A percentile compares a stretch with the other conserved stretches of the same genome.
These are phyloP conservation scores for Fusarium newnesense DNA, from an alignment of 2,329 filamentous ascomycete species.

Conservation along the genomic window DNA sequence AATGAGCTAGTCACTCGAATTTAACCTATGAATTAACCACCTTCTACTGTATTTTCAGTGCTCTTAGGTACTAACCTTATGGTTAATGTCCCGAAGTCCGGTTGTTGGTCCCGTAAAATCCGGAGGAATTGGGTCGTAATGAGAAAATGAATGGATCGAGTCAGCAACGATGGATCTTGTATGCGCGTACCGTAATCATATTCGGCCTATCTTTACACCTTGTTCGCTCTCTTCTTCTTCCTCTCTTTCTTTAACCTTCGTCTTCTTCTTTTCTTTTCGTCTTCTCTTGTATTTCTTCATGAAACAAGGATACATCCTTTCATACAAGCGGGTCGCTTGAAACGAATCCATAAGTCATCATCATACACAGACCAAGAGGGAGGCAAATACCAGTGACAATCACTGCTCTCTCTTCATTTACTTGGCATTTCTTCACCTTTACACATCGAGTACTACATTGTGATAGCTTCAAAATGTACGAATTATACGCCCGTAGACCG, in stretches of 20 bases:
- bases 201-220: slow-evolving; percentile 8
- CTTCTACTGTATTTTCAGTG: background rate
- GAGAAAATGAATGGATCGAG: slow-evolving; percentile 1
- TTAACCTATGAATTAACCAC: slow-evolving; percentile 12
- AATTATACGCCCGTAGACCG: slow-evolving; percentile 26
- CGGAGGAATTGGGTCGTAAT: background rate
- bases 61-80: background rate
- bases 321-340: slow-evolving; percentile 5
- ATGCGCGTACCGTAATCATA: background rate
- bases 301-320: background rate
- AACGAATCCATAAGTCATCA: slow-evolving; percentile 1
- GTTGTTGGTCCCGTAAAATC: background rate
- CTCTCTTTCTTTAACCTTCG: background rate
- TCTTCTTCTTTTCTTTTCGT: background rate
- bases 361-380: background rate
- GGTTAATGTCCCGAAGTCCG: background rate
- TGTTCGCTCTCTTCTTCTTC: background rate
- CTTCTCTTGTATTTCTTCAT: background rate
- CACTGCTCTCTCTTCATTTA: background rate
- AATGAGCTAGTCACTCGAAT: slow-evolving; percentile 2
- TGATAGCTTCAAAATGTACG: slow-evolving; percentile 8
- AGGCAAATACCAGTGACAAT: background rate
- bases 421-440: background rate
- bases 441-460: background rate
- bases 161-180: slow-evolving; percentile 14